Conservation (phyloP, 148 eudicot species). For the Tetragonia tetragonoides region DNA sequence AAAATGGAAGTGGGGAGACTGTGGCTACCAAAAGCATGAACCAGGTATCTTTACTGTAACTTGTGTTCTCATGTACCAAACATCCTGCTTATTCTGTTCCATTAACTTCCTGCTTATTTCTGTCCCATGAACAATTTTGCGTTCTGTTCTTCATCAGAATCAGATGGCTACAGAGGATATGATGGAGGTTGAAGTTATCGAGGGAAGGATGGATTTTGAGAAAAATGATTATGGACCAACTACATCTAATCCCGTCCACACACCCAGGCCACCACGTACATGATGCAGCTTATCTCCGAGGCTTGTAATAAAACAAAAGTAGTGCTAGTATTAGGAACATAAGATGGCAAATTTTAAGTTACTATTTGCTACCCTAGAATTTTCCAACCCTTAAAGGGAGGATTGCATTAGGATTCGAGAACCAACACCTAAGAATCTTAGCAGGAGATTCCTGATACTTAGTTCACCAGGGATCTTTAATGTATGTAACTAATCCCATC, state of each 20-base stretch:
- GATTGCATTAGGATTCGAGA: not conserved
- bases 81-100: not conserved
- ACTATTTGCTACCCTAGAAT: not conserved
- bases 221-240: slow-evolving; percentile 47
- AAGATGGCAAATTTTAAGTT: not conserved
- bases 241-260: slow-evolving; percentile 46
- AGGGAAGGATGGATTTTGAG: slow-evolving; percentile 38
- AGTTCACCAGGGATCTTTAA: not conserved
- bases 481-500: not conserved
- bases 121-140: too few species aligned
- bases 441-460: not conserved
- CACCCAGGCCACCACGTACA: slow-evolving; percentile 42
- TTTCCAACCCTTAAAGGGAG: not conserved
- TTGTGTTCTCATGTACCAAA: not conserved
- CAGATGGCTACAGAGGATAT: slow-evolving; percentile 24
- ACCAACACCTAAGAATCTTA: not conserved
- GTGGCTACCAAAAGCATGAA: slow-evolving; percentile 12
- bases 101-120: not conserved
- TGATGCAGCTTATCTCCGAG: slow-evolving; percentile 15
- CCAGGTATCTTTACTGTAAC: slow-evolving; percentile 26
- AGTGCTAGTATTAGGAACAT: not conserved
- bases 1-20: slow-evolving; percentile 8
- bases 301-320: slow-evolving; percentile 17
- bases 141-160: not conserved
- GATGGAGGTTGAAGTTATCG: slow-evolving; percentile 11